A percentile compares a stretch with the other conserved stretches of the same genome.
phyloP scores from a whole-genome alignment of 306 rosid species.

The Erythrophleum fordii region DNA sequence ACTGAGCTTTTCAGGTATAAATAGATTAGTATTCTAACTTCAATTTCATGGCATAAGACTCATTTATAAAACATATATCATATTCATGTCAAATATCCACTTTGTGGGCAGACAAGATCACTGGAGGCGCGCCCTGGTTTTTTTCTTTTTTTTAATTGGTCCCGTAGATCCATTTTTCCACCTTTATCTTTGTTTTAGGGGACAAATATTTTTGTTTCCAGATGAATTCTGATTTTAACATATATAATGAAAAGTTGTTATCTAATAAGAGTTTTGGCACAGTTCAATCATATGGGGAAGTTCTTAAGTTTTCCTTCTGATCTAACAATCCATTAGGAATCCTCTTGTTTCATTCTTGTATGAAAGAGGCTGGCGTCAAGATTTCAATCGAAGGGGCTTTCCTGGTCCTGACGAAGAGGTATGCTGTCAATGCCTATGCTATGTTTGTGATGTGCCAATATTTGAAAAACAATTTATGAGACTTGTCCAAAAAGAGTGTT shows the following conservation, averaged over 20 bases:
- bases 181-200: conserved; percentile 5
- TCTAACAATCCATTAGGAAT: conserved; percentile 57
- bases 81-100: conserved; percentile 6
- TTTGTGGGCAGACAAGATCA: conserved; percentile 22
- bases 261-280: conserved; percentile 31
- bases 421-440: conserved; percentile 20
- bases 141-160: no score
- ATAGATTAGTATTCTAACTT: not conserved
- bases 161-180: conserved; percentile 6
- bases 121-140: not conserved
- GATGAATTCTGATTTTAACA: conserved; percentile 5
- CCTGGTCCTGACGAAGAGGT: conserved; percentile 98
- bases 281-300: conserved; percentile 21
- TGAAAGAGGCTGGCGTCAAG: conserved; percentile 99
- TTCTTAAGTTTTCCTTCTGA: conserved; percentile 38
- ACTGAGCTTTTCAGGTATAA: conserved; percentile 80
- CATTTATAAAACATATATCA: not conserved
- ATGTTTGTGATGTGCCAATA: not conserved
- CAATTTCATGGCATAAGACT: conserved; percentile 7
- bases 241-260: conserved; percentile 12
- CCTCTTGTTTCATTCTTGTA: conserved; percentile 95
- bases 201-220: not conserved
- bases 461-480: not conserved
- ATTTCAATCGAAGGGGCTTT: conserved; percentile 82
- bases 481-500: not conserved